Evolutionary conservation across 2,329 filamentous ascomycete species (phyloP), one percentile per base, ranked within the genome.

Genomic region (Cercospora sp.): DNA sequence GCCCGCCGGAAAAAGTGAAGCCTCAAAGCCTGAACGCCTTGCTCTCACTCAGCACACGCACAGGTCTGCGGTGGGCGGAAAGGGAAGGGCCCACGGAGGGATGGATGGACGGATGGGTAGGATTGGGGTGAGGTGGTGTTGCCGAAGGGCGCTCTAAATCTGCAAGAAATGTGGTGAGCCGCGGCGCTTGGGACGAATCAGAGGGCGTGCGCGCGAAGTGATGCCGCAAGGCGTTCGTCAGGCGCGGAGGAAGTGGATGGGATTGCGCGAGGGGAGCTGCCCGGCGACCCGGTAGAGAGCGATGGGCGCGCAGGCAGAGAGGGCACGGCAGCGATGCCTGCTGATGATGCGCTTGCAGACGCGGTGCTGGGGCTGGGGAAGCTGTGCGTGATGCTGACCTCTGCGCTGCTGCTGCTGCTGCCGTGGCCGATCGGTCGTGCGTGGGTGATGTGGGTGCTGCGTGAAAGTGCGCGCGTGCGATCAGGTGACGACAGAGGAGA

Each of bases 81-180:
- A 58, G 53, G 30, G 53, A 58, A 16, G 53, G 53, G 26, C 45
- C 45, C 26, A 58, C 53, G 53, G 53, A 58, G 53, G 53, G 53
- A 58, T 58, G 53, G 49, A 28, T 4, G 37, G 53, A 28, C 7
- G 28, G 28, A 7, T 4, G 49, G 49, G 49, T 53, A 3, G 26
- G 26, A 28, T 28, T n/a, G 30, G 26, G 16, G 26, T 30, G 53
- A 58, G 26, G 53, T 28, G 26, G 26, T 30, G 53, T 66, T 45
- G 64, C 69, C 66, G 68, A 69, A 69, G 66, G 68, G 63, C 60
- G 66, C 21, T 66, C 53, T 70, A 68, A 72, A 66, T 72, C 68
- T 72, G 70, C 66, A 72, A 65, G 53, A 58, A 69, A 66, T 66
- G 66, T 62, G 62, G 67, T 71, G 66, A 71, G 68, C 66, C 66